These are phyloP conservation scores for Lecanosticta acicola DNA, from an alignment of 2,329 filamentous ascomycete species.

Conservation along the genomic window DNA sequence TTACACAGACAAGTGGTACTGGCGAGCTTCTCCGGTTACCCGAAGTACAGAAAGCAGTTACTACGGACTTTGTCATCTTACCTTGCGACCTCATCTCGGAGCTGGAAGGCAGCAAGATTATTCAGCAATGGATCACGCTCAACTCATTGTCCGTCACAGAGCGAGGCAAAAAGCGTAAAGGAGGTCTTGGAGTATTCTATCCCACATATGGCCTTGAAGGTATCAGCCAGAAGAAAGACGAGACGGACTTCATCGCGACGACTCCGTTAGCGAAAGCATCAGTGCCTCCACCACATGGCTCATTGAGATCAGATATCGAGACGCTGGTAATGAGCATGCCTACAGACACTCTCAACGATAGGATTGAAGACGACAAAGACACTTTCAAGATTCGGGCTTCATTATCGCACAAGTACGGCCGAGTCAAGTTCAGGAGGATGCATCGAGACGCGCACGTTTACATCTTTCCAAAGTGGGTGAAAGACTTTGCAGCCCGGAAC, in stretches of 20 bases:
- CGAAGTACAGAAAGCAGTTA: constrained; percentile 72
- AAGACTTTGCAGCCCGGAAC: constrained; percentile 75
- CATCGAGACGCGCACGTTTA: constrained; percentile 93
- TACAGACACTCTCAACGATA: constrained; percentile 81
- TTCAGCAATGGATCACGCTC: constrained; percentile 89
- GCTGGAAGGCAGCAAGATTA: constrained; percentile 70
- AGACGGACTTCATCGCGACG: constrained; percentile 86
- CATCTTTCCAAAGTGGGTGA: constrained; percentile 84
- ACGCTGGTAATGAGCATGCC: constrained; percentile 81
- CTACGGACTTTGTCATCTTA: constrained; percentile 79
- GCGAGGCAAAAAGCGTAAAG: constrained; percentile 58
- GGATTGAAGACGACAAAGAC: constrained; percentile 67
- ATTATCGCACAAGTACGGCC: constrained; percentile 62
- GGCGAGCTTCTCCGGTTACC: constrained; percentile 80
- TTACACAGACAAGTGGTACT: constrained; percentile 81
- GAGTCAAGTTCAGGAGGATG: constrained; percentile 72
- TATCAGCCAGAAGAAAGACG: constrained; percentile 72
- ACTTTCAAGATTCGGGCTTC: constrained; percentile 69
- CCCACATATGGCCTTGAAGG: constrained; percentile 68
- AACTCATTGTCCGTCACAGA: constrained; percentile 45
- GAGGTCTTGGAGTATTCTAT: constrained; percentile 86
- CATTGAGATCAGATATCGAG: constrained; percentile 63
- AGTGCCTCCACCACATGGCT: constrained; percentile 56
- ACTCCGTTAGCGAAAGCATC: constrained; percentile 57
- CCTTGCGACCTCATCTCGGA: constrained; percentile 94